Percentiles rank a stretch among this genome's conserved stretches.
phyloP scores from a whole-genome alignment of 1,284 basidiomycete species.

The Paramarasmius palmivorus region DNA sequence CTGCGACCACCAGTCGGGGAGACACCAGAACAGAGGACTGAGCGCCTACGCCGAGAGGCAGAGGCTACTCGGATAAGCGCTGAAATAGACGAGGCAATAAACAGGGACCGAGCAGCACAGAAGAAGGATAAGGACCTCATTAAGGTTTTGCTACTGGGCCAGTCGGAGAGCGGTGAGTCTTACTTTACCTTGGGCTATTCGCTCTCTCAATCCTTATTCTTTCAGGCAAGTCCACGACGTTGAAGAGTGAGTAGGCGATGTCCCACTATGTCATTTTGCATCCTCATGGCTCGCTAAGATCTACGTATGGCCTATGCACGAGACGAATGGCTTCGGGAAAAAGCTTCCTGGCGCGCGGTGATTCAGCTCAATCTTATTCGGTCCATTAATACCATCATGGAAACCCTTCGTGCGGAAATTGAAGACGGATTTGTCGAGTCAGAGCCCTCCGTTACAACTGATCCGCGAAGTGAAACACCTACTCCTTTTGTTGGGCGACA shows the following conservation, averaged over 20 bases:
- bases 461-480: neutral
- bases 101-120: constrained; percentile 44
- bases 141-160: constrained; percentile 61
- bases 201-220: neutral
- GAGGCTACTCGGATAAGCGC: constrained; percentile 59
- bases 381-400: constrained; percentile 56
- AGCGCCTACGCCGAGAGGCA: constrained; percentile 48
- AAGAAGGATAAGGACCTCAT: constrained; percentile 53
- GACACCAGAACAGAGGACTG: constrained; percentile 35
- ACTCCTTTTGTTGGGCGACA: too few relatives aligned
- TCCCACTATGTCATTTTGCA: too few relatives aligned
- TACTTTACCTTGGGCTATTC: neutral
- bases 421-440: constrained; percentile 23
- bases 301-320: constrained; percentile 54
- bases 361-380: constrained; percentile 69
- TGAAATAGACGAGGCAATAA: constrained; percentile 63
- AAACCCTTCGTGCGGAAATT: constrained; percentile 46
- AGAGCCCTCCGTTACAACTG: neutral
- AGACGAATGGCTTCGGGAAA: constrained; percentile 55
- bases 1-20: constrained; percentile 12
- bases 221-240: constrained; percentile 61
- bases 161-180: constrained; percentile 52
- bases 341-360: constrained; percentile 60
- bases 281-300: constrained; percentile 29
- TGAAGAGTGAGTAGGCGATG: constrained; percentile 70